Evolutionary conservation across 768 basidiomycete genomes (phyloP), one percentile per base, ranked within the genome.

Genomic region (Suillus paluster): DNA sequence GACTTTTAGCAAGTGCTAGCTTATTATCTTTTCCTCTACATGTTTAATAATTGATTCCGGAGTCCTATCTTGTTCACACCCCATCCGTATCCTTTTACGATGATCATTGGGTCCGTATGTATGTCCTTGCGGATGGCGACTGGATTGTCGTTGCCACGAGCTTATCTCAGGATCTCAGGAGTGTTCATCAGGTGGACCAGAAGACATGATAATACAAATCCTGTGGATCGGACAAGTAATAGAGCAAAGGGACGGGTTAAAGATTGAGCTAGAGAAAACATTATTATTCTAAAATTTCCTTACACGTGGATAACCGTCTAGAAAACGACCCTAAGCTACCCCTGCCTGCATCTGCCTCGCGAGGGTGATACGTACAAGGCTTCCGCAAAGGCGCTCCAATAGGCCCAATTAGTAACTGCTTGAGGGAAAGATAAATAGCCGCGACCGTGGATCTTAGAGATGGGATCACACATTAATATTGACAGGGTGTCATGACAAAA

Each of bases 401-500:
- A 34, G 25, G 38, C 36, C 54, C 38, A 39, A 25, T 55, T 55
- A 55, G 54, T 39, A 39, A 25, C 23, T 23, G 38, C 4, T 39
- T 21, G 17, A 55, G 54, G 54, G 36, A 55, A 55, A 55, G 54
- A 38, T 55, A 55, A 55, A 39, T 55, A 55, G 38, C 54, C 54
- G 54, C 27, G 15, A 55, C 39, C 54, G 38, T 55, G 54, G 54
- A 55, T 55, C 54, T 39, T 55, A 38, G 38, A 55, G 36, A 39
- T 55, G 38, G 6, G 54, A 38, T 38, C 38, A 39, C 54, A 55
- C 38, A 55, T 55, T 55, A 55, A 55, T 55, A 55, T 55, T 55
- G 54, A 27, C 54, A 25, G 54, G 54, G 38, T 55, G 54, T 39
- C 54, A 55, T 41, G 54, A 38, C 54, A 55, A 55, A 54, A 54